phyloP scores from a whole-genome alignment of 345 rosid species.

The Gossypium turneri region DNA sequence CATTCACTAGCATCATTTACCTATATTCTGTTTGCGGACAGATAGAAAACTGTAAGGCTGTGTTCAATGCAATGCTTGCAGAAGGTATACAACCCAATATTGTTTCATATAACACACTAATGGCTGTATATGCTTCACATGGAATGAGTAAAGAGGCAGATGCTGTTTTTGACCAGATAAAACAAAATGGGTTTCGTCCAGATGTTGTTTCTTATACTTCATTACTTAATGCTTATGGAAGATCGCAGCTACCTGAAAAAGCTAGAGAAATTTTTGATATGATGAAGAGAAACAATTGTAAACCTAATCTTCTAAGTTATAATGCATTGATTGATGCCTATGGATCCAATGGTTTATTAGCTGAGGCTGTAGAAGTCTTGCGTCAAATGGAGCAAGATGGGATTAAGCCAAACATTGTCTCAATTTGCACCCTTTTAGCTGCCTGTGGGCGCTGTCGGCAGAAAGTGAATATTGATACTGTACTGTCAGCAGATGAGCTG shows the following conservation, averaged over 20 bases:
- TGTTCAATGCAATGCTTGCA: slow-evolving; percentile 69
- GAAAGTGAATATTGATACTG: slow-evolving; percentile 69
- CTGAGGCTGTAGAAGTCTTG: slow-evolving; percentile 71
- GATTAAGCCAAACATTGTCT: slow-evolving; percentile 62
- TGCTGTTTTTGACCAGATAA: slow-evolving; percentile 65
- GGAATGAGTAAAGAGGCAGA: slow-evolving; percentile 81
- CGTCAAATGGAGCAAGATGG: slow-evolving; percentile 83
- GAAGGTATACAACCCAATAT: slow-evolving; percentile 83
- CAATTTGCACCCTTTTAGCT: slow-evolving; percentile 79
- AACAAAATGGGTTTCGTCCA: slow-evolving; percentile 54
- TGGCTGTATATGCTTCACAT: slow-evolving; percentile 81
- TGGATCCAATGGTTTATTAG: slow-evolving; percentile 75
- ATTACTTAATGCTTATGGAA: slow-evolving; percentile 85
- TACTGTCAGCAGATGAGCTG: slow-evolving; percentile 73
- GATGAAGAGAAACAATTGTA: slow-evolving; percentile 65
- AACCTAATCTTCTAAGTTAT: slow-evolving; percentile 72
- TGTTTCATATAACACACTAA: slow-evolving; percentile 68
- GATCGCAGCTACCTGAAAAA: slow-evolving; percentile 69
- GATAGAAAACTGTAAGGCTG: slow-evolving; percentile 67
- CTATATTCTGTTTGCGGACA: slow-evolving; percentile 71
- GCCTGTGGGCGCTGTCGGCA: slow-evolving; percentile 74
- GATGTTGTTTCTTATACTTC: slow-evolving; percentile 82
- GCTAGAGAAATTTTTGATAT: slow-evolving; percentile 67
- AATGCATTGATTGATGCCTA: slow-evolving; percentile 90
- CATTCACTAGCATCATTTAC: slow-evolving; percentile 75